Percentiles rank a stretch among this genome's conserved stretches.
Conservation (phyloP, 1,139 yeast genomes). For the Taphrina deformans region DNA sequence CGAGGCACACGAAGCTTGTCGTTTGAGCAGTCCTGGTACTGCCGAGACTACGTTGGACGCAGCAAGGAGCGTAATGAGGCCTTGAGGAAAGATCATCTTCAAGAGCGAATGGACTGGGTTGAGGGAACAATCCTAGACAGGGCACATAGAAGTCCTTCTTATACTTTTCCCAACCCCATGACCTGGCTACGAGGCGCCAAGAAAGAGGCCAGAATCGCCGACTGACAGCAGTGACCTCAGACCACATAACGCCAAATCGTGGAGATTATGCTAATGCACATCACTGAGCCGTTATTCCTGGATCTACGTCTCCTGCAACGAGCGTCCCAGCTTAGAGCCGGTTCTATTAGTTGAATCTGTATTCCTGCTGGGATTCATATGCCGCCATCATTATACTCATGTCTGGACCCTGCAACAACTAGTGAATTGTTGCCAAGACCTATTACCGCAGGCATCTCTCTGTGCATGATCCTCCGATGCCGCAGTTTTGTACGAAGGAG, state of each 20-base stretch:
- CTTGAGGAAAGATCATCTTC: not conserved
- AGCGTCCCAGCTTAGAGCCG: too few relatives aligned
- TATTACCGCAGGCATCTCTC: too few relatives aligned
- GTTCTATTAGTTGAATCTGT: too few relatives aligned
- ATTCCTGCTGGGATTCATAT: too few relatives aligned
- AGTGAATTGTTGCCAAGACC: not conserved
- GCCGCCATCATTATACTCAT: too few relatives aligned
- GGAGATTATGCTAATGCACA: slow-evolving; percentile 1
- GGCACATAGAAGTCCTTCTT: slow-evolving; percentile 1
- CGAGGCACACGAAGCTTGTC: not conserved
- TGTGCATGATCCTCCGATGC: not conserved
- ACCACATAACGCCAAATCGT: not conserved
- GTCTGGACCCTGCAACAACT: not conserved
- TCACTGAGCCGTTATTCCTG: not conserved
- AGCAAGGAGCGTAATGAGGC: not conserved
- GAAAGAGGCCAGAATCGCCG: not conserved
- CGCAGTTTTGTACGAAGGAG: not conserved
- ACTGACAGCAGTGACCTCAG: not conserved
- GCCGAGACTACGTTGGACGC: slow-evolving; percentile 3
- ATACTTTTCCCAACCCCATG: not conserved
- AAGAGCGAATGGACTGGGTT: not conserved
- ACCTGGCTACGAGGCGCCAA: slow-evolving; percentile 8
- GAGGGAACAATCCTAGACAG: not conserved
- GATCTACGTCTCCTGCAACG: not conserved
- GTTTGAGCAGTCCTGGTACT: slow-evolving; percentile 3